Evolutionary conservation across 176 grass and related monocot genomes (phyloP).

Genomic region (Juncus effusus): DNA sequence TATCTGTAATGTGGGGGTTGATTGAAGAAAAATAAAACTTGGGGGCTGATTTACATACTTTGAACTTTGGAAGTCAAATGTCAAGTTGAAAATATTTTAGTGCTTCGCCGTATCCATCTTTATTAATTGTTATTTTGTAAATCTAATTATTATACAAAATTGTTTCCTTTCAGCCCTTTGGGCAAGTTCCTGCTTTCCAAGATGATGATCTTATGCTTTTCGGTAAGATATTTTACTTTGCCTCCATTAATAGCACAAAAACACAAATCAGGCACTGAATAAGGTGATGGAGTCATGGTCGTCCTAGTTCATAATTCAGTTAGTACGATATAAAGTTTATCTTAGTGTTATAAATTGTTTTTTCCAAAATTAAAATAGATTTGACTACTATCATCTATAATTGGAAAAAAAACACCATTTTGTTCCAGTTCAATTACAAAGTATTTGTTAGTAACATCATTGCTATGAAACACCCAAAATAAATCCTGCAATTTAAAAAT

Average conservation of each 20-base stretch:
- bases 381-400: not conserved
- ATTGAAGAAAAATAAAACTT: no score
- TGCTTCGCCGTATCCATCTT: not conserved
- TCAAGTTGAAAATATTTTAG: no score
- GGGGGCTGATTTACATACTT: no score
- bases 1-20: no score
- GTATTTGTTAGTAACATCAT: not conserved
- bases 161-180: not conserved
- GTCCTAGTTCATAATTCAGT: not conserved
- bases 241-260: not conserved
- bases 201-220: slow-evolving; percentile 1
- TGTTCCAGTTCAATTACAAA: not conserved
- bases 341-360: no score
- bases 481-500: not conserved
- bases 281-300: not conserved
- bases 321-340: no score
- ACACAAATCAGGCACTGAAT: not conserved
- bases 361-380: not conserved
- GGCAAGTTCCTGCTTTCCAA: not conserved
- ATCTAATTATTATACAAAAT: not conserved
- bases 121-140: not conserved
- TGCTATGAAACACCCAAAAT: not conserved
- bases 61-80: no score
- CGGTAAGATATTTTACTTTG: not conserved
- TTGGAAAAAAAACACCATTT: not conserved